Conservation (phyloP, 78 protist genomes). For the Reticulomyxa filosa region DNA sequence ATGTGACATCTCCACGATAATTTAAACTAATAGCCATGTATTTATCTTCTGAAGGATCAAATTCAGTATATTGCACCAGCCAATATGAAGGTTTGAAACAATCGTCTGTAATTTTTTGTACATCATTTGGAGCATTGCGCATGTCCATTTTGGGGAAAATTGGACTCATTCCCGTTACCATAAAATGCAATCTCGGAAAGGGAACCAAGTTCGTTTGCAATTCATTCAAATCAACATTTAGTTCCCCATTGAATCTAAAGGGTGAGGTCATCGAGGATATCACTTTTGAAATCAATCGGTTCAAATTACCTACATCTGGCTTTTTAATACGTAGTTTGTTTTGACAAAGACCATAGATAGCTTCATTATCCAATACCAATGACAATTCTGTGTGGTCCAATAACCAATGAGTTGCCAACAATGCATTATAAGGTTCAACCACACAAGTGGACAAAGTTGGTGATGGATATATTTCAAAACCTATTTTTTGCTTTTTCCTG, state of each 20-base stretch:
- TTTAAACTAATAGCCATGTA: not conserved
- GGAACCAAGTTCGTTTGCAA: not conserved
- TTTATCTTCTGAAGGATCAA: not conserved
- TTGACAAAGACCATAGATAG: not conserved
- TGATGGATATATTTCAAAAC: too few relatives aligned
- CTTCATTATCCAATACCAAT: not conserved
- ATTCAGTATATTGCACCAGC: not conserved
- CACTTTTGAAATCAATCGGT: not conserved
- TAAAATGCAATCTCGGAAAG: not conserved
- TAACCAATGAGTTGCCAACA: not conserved
- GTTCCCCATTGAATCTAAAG: not conserved
- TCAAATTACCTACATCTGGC: not conserved
- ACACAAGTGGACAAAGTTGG: not conserved
- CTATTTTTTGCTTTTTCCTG: too few relatives aligned
- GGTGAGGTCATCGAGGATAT: not conserved
- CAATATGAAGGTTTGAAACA: not conserved
- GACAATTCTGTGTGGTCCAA: not conserved
- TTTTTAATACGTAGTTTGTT: not conserved
- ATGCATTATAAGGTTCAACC: not conserved
- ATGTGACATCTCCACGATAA: not conserved
- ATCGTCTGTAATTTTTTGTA: not conserved
- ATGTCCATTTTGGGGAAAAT: not conserved
- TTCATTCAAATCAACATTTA: not conserved
- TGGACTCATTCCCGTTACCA: not conserved
- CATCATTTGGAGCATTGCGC: not conserved